Evolutionary conservation across 148 eudicot genomes (phyloP).

Genomic region (Rhododendron kiyosumense): DNA sequence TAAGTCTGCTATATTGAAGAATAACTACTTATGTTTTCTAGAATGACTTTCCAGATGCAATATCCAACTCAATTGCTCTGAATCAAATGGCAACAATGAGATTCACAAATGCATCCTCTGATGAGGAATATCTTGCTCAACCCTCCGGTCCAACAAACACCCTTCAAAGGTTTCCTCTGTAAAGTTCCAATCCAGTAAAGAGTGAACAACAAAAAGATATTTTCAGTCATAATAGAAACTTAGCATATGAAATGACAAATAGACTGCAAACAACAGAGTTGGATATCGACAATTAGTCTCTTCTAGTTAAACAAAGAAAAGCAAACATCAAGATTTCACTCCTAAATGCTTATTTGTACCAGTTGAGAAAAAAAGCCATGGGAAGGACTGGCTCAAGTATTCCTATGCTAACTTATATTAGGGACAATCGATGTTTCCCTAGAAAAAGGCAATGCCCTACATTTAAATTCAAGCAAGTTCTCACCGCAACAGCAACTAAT

Average conservation of each 20-base stretch:
- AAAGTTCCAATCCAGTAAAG: neutral
- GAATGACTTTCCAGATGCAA: slow-evolving; percentile 1
- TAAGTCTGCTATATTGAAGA: neutral
- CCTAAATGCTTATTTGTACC: neutral
- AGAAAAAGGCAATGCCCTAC: neutral
- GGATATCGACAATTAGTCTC: neutral
- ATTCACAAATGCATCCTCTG: neutral
- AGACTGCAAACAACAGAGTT: neutral
- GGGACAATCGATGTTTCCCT: neutral
- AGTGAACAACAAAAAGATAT: neutral
- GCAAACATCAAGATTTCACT: neutral
- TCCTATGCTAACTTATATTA: neutral
- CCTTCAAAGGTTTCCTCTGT: neutral
- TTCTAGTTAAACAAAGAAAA: neutral
- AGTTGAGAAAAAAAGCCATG: neutral
- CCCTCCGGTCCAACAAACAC: neutral
- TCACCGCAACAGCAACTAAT: neutral
- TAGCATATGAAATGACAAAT: neutral
- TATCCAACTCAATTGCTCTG: neutral
- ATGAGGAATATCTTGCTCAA: neutral
- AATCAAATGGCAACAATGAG: neutral
- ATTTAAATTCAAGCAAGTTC: neutral
- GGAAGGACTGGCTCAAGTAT: neutral
- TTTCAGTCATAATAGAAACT: neutral
- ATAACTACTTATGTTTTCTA: neutral